Conservation (phyloP, 176 grass and related monocot genomes). For the Musa acuminata region DNA sequence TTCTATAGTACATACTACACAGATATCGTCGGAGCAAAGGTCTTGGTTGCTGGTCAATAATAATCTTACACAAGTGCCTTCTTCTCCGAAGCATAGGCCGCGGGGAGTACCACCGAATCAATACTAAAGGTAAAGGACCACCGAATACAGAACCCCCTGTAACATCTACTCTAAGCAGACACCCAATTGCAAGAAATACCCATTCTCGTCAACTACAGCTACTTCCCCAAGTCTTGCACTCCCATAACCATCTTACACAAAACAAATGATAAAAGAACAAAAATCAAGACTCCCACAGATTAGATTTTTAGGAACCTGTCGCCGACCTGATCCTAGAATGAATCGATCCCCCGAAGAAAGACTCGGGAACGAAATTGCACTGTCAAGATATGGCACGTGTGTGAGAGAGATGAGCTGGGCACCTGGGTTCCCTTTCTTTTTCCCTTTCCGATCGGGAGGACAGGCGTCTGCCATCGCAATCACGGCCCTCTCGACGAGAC, state of each 20-base stretch:
- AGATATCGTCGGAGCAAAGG: neutral
- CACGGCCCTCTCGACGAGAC: conserved; percentile 39
- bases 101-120: neutral
- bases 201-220: neutral
- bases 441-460: conserved; percentile 34
- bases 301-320: no score
- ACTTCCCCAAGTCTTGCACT: neutral
- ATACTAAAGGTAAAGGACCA: neutral
- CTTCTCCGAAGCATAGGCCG: neutral
- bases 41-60: neutral
- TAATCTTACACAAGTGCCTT: neutral
- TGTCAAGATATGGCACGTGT: no score
- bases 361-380: no score
- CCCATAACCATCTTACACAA: no score
- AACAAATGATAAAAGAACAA: no score
- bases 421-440: conserved; percentile 42
- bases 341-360: no score
- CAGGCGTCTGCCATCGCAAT: conserved; percentile 31
- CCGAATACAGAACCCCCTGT: neutral
- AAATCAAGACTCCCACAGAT: no score
- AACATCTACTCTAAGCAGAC: neutral
- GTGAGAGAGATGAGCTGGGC: neutral
- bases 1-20: neutral
- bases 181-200: neutral
- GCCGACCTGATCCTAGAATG: no score